Evolutionary conservation across 768 basidiomycete genomes (phyloP).

Genomic region (Glaciozyma martinii): DNA sequence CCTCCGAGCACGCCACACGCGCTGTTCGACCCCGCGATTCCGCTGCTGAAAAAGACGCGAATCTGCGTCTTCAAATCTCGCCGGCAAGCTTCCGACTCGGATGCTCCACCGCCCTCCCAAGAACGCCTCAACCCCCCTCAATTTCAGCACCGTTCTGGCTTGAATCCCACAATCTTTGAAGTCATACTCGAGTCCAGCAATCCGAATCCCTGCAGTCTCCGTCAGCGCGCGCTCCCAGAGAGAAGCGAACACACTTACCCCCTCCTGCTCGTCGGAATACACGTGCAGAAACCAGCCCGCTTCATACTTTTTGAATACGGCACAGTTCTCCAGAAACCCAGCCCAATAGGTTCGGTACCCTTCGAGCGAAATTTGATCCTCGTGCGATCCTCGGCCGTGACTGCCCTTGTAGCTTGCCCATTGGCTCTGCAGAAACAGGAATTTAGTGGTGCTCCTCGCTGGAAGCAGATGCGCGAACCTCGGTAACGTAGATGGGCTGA

Average conservation of each 20-base stretch:
- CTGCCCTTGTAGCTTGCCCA: neutral
- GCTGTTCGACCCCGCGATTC: too few relatives aligned
- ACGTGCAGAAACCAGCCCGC: constrained; percentile 18
- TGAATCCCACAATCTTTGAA: constrained; percentile 5
- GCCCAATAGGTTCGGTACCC: constrained; percentile 15
- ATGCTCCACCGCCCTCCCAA: too few relatives aligned
- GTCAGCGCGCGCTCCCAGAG: neutral
- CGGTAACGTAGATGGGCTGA: constrained; percentile 15
- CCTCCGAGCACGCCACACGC: too few relatives aligned
- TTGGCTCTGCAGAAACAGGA: neutral
- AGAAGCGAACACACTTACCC: neutral
- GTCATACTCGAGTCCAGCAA: constrained; percentile 5
- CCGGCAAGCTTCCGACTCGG: too few relatives aligned
- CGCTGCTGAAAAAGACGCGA: too few relatives aligned
- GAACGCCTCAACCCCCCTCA: too few relatives aligned
- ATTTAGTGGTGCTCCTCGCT: neutral
- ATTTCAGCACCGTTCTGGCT: constrained; percentile 1
- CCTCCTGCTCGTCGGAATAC: constrained; percentile 8
- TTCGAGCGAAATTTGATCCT: neutral
- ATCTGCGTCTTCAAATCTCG: too few relatives aligned
- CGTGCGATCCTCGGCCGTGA: constrained; percentile 10
- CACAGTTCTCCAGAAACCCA: constrained; percentile 8
- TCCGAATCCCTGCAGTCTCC: constrained; percentile 9
- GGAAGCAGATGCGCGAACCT: neutral
- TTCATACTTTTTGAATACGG: constrained; percentile 3